A percentile compares a stretch with the other conserved stretches of the same genome.
Evolutionary conservation across 2,329 filamentous ascomycete genomes (phyloP).

Genomic region (Talaromyces piceae): DNA sequence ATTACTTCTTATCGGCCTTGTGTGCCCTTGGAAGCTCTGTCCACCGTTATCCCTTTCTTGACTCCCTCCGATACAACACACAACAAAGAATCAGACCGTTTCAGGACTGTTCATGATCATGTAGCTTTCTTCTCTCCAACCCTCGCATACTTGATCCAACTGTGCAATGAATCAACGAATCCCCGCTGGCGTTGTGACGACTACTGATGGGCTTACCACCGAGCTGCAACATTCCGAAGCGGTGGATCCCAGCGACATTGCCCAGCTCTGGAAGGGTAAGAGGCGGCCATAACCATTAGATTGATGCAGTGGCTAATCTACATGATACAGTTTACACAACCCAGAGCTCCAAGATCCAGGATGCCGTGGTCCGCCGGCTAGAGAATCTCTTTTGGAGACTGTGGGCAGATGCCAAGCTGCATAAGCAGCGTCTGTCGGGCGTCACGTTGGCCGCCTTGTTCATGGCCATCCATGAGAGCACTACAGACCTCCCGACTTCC

Average conservation of each 20-base stretch:
- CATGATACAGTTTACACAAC: constrained; percentile 37
- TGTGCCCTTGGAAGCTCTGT: too few relatives aligned
- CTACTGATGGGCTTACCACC: constrained; percentile 29
- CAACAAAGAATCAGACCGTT: background rate
- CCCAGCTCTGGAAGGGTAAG: constrained; percentile 45
- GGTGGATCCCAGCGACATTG: constrained; percentile 35
- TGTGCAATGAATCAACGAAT: constrained; percentile 31
- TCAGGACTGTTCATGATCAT: constrained; percentile 7
- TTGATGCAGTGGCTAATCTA: background rate
- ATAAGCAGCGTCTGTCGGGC: constrained; percentile 30
- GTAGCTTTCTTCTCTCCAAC: constrained; percentile 6
- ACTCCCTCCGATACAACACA: background rate
- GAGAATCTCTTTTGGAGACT: constrained; percentile 49
- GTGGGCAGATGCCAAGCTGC: constrained; percentile 37
- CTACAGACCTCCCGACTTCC: constrained; percentile 15
- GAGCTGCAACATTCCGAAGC: constrained; percentile 29
- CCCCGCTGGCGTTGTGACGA: constrained; percentile 36
- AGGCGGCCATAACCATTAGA: background rate
- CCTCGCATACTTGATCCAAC: constrained; percentile 2
- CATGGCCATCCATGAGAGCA: constrained; percentile 34
- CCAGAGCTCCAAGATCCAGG: constrained; percentile 36
- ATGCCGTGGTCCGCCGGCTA: constrained; percentile 36
- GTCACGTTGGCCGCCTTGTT: constrained; percentile 38
- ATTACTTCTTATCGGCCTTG: too few relatives aligned
- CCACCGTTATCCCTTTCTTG: constrained; percentile 2